These are phyloP conservation scores for Microstegium vimineum DNA, from an alignment of 176 grass and related monocot species.

Conservation along the genomic window DNA sequence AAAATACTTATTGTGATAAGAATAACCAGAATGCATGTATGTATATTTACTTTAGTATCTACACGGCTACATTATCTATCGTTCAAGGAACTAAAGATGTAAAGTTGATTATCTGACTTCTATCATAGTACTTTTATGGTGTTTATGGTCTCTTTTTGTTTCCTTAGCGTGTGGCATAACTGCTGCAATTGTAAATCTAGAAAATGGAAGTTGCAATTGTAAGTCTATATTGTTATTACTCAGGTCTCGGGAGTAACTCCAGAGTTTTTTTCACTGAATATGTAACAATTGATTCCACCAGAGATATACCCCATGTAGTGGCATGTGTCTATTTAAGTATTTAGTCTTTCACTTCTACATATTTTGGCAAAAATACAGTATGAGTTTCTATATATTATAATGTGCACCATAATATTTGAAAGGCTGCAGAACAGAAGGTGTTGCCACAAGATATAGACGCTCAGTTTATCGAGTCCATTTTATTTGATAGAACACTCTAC, in stretches of 20 bases:
- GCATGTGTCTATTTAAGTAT: background rate
- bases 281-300: background rate
- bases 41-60: background rate
- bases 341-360: background rate
- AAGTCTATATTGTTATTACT: background rate
- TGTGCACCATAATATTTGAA: background rate
- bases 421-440: background rate
- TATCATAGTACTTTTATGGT: background rate
- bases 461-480: background rate
- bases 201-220: background rate
- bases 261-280: background rate
- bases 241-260: background rate
- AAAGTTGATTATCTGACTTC: background rate
- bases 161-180: background rate
- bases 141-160: background rate
- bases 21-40: background rate
- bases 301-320: background rate
- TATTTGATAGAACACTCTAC: background rate
- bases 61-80: too few species aligned
- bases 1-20: background rate
- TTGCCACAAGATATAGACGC: background rate
- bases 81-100: too few species aligned
- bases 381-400: background rate
- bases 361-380: background rate
- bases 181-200: too few species aligned